These are phyloP conservation scores for Fusarium napiforme DNA, from an alignment of 2,329 filamentous ascomycete species.

Conservation along the genomic window DNA sequence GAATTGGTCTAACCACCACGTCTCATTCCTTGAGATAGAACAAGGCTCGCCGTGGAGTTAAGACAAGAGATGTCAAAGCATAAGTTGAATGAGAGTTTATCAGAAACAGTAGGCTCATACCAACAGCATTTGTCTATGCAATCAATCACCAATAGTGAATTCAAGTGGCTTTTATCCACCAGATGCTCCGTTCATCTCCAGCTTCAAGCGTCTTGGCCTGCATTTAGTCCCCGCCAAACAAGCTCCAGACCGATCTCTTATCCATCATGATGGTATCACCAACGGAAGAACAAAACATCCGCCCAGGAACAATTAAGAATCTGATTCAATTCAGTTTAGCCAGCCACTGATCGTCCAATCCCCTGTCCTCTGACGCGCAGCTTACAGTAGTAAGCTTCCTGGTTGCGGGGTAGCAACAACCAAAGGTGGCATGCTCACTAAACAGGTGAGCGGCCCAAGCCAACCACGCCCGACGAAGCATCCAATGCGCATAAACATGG, in stretches of 20 bases:
- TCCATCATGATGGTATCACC: background rate
- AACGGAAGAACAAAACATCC: slow-evolving; percentile 11
- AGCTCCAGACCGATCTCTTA: slow-evolving; percentile 26
- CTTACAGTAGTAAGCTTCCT: slow-evolving; percentile 21
- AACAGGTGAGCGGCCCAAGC: slow-evolving; percentile 17
- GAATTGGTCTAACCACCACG: background rate
- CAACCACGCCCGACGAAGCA: slow-evolving; percentile 31
- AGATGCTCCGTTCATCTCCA: slow-evolving; percentile 13
- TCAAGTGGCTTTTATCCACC: slow-evolving; percentile 13
- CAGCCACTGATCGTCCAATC: slow-evolving; percentile 35
- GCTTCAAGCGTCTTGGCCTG: slow-evolving; percentile 39
- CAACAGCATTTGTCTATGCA: slow-evolving; percentile 11
- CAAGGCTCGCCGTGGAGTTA: background rate
- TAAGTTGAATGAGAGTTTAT: background rate
- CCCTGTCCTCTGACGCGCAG: slow-evolving; percentile 41
- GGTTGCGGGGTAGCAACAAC: slow-evolving; percentile 45
- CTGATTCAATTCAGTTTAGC: background rate
- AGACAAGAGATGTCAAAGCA: background rate
- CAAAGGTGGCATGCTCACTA: slow-evolving; percentile 21
- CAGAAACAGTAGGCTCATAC: slow-evolving; percentile 5
- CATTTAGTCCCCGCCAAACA: slow-evolving; percentile 42
- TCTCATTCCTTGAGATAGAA: background rate
- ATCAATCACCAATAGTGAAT: background rate
- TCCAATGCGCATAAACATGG: slow-evolving; percentile 42
- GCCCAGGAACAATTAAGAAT: slow-evolving; percentile 14